Evolutionary conservation across 805 yeast species (phyloP).

Genomic region (Ogataea haglerorum): DNA sequence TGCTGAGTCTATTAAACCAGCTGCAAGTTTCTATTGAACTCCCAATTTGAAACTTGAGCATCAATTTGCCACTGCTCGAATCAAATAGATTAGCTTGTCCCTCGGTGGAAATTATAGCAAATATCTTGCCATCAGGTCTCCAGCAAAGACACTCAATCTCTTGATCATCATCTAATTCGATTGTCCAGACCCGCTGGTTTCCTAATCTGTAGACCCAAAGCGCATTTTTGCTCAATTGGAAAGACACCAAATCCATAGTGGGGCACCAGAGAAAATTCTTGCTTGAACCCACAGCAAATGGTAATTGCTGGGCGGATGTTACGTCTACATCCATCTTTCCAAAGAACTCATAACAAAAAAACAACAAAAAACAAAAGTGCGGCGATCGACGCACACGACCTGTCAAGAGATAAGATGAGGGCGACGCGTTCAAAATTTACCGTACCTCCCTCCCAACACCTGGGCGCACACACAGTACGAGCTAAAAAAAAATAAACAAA

Average conservation of each 20-base stretch:
- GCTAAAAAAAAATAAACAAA: constrained; percentile 13
- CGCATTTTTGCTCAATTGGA: constrained; percentile 26
- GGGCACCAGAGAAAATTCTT: constrained; percentile 32
- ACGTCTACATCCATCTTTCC: constrained; percentile 2
- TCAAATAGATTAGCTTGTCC: constrained; percentile 29
- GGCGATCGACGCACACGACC: constrained; percentile 5
- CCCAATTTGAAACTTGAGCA: constrained; percentile 19
- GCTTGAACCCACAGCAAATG: constrained; percentile 18
- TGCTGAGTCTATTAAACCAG: constrained; percentile 22
- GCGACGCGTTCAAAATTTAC: constrained; percentile 4
- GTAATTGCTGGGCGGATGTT: constrained; percentile 17
- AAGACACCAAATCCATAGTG: constrained; percentile 33
- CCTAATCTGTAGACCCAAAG: constrained; percentile 32
- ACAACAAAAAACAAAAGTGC: not conserved
- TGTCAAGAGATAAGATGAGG: constrained; percentile 8
- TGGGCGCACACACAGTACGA: not conserved
- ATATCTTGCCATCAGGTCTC: constrained; percentile 33
- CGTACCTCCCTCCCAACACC: constrained; percentile 3
- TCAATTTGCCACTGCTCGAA: constrained; percentile 28
- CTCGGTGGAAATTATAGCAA: constrained; percentile 25
- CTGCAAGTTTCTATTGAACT: constrained; percentile 15
- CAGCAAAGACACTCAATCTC: constrained; percentile 23
- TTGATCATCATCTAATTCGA: constrained; percentile 22
- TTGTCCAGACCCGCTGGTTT: constrained; percentile 34
- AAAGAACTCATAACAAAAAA: not conserved